Base-by-base conservation (phyloP, 139 green algal genomes). In the Astrephomene gubernaculifera region DNA sequence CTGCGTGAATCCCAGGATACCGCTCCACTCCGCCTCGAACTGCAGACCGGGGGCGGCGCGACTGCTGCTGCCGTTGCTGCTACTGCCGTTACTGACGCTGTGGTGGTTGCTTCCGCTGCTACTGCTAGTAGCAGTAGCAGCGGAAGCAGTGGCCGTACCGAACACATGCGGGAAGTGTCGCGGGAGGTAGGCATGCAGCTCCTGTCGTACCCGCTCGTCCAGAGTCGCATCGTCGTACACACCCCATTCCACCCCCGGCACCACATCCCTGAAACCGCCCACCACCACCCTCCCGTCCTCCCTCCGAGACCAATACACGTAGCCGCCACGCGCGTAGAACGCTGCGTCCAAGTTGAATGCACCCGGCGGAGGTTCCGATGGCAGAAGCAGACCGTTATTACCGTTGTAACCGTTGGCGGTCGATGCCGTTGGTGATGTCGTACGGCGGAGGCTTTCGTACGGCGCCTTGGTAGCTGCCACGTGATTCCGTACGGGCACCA, bases 1-100 rank as follows among this genome's bases (percentile, higher is more conserved):
- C 65, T 76, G 79, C 27, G 85, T 89, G 85, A 89, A 89, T 21
- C 85, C 85, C 35, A 89, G 68, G 76, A 89, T 89, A 69, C 85
- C 85, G 44, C 64, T 82, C 85, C 85, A 89, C 78, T 86, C 85
- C 22, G 70, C 74, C 76, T 89, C 85, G 17, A 43, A 61, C 0
- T 68, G 21, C 43, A 80, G 39, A 22, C 9, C 61, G 41, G 12
- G 14, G 53, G 1, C 2, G 35, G 53, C 54, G n/a, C 17, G 27
- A 33, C 1, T 8, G 43, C 78, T 27, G 41, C 24, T 25, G 39
- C 60, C 21, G 65, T 27, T 49, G n/a, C n/a, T n/a, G n/a, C n/a
- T n/a, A n/a, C n/a, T n/a, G n/a, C n/a, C n/a, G n/a, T n/a, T n/a
- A n/a, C n/a, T n/a, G n/a, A n/a, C n/a, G n/a, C n/a, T n/a, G n/a